Conservation (phyloP, 108 stramenopile genomes). For the Pelagomonas calceolata region DNA sequence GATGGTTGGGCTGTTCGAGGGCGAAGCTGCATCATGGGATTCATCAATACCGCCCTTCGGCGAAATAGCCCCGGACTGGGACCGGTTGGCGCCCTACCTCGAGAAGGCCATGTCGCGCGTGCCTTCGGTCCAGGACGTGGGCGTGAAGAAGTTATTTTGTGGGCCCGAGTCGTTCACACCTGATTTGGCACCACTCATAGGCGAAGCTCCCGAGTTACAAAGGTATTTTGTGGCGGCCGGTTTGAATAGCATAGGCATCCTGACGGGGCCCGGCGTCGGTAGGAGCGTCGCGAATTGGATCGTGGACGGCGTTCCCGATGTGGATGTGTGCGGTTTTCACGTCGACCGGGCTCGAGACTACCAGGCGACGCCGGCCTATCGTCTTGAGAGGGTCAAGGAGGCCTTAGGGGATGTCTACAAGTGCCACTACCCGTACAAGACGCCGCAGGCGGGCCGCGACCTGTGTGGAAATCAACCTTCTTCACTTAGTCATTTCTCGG, state of each 20-base stretch:
- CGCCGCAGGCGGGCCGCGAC: constrained; percentile 32
- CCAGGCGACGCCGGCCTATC: constrained; percentile 44
- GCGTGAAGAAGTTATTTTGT: constrained; percentile 62
- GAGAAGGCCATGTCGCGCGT: constrained; percentile 50
- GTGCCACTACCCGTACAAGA: constrained; percentile 52
- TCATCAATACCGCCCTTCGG: constrained; percentile 45
- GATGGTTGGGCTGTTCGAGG: constrained; percentile 65
- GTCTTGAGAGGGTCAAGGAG: constrained; percentile 42
- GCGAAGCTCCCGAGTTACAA: constrained; percentile 44
- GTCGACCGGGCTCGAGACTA: constrained; percentile 4
- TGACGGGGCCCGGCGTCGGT: constrained; percentile 39
- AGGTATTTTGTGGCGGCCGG: constrained; percentile 62
- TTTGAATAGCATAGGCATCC: constrained; percentile 60
- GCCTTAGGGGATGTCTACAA: constrained; percentile 53
- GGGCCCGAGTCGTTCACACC: constrained; percentile 65
- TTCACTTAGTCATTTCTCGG: no score
- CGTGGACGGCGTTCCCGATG: constrained; percentile 7
- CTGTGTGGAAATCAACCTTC: no score
- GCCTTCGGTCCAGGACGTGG: constrained; percentile 40
- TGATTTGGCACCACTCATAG: constrained; percentile 42
- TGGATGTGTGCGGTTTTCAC: constrained; percentile 3
- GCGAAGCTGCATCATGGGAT: constrained; percentile 53
- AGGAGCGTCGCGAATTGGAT: constrained; percentile 17
- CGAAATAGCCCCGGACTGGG: constrained; percentile 59
- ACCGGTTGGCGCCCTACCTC: constrained; percentile 61